A percentile compares a stretch with the other conserved stretches of the same genome.
These are phyloP conservation scores for Eragrostis nindensis DNA, from an alignment of 176 grass and related monocot species.

Conservation along the genomic window DNA sequence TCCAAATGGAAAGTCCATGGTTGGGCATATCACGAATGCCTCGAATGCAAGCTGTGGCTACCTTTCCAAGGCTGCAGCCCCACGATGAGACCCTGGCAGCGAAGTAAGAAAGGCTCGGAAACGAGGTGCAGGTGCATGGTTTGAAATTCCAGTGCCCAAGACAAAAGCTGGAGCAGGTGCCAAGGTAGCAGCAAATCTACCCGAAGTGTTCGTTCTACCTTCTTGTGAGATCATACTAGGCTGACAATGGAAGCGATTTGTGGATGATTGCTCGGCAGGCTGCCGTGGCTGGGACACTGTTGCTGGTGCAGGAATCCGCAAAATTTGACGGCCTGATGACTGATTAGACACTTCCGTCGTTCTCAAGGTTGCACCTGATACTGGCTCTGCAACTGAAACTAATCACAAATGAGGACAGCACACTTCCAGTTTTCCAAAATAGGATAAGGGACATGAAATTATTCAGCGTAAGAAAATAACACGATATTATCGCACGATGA, in stretches of 20 bases:
- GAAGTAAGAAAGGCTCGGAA: conserved; percentile 1
- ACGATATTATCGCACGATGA: conserved; percentile 6
- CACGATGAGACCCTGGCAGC: background rate
- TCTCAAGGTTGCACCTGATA: conserved; percentile 32
- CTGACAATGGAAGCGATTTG: conserved; percentile 2
- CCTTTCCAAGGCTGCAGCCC: background rate
- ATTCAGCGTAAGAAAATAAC: background rate
- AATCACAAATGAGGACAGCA: conserved; percentile 11
- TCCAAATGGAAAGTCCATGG: background rate
- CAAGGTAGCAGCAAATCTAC: conserved; percentile 13
- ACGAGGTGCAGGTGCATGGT: conserved; percentile 15
- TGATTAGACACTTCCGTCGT: background rate
- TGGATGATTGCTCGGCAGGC: background rate
- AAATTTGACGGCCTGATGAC: conserved; percentile 14
- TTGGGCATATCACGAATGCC: conserved; percentile 3
- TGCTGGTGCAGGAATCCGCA: conserved; percentile 2
- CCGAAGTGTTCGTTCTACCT: background rate
- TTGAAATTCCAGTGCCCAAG: background rate
- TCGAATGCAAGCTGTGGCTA: background rate
- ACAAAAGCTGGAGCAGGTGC: conserved; percentile 3
- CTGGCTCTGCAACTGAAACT: conserved; percentile 11
- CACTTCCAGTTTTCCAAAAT: background rate
- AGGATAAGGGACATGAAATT: background rate
- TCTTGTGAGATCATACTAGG: conserved; percentile 2
- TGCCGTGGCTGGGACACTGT: conserved; percentile 12